phyloP scores from a whole-genome alignment of 345 rosid genomes.

The Mercurialis annua region DNA sequence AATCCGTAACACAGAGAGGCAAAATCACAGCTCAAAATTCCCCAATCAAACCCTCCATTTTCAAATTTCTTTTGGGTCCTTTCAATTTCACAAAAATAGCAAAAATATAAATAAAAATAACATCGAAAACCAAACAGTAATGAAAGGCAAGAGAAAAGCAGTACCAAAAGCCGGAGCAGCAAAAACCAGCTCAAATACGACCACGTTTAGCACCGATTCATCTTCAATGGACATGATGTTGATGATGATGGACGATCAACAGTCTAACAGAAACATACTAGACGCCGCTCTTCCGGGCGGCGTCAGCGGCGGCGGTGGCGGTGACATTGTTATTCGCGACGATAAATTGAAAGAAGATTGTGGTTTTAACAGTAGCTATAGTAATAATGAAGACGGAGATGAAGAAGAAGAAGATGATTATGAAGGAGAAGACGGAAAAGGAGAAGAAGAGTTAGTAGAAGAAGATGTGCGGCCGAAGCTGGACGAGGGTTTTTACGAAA shows the following conservation, averaged over 20 bases:
- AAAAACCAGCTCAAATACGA: background rate
- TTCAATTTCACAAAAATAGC: background rate
- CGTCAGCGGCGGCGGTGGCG: no score
- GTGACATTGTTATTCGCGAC: background rate
- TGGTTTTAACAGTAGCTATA: no score
- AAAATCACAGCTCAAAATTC: background rate
- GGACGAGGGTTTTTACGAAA: constrained; percentile 88
- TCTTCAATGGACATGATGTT: no score
- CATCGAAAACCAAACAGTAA: background rate
- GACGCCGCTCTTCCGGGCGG: constrained; percentile 4
- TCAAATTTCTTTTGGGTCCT: no score
- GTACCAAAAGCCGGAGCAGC: background rate
- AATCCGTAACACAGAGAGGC: no score
- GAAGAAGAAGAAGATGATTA: constrained; percentile 32
- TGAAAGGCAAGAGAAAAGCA: constrained; percentile 18
- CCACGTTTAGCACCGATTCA: background rate
- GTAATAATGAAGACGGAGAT: constrained; percentile 30
- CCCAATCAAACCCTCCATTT: background rate
- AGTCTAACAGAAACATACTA: background rate
- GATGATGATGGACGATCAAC: background rate
- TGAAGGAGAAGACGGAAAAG: constrained; percentile 25
- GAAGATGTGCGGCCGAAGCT: constrained; percentile 66
- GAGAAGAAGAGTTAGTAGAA: constrained; percentile 28
- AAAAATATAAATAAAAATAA: background rate
- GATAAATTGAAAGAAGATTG: background rate